Conservation (phyloP, 805 yeast species). For the Wickerhamomyces ciferrii region DNA sequence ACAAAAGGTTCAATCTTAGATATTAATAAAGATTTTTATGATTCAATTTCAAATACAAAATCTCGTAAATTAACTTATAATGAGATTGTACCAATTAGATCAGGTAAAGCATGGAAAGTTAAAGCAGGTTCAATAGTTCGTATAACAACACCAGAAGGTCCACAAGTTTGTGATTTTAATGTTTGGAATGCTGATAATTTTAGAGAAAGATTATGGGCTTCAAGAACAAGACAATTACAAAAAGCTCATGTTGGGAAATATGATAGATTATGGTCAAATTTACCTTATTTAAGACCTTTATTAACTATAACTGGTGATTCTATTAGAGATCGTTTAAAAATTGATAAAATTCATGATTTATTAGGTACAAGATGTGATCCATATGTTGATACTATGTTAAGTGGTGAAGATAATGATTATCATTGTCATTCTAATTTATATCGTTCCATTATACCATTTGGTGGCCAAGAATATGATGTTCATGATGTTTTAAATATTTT, state of each 20-base stretch:
- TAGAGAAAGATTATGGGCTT: constrained; percentile 64
- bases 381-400: constrained; percentile 55
- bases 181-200: constrained; percentile 59
- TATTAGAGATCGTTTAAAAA: constrained; percentile 52
- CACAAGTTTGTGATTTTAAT: constrained; percentile 68
- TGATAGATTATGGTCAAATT: constrained; percentile 60
- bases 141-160: constrained; percentile 60
- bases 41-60: constrained; percentile 35
- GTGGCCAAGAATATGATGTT: constrained; percentile 60
- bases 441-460: constrained; percentile 53
- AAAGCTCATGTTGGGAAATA: constrained; percentile 56
- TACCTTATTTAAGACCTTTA: constrained; percentile 62
- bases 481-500: constrained; percentile 68
- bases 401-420: constrained; percentile 61
- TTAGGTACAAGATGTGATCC: constrained; percentile 70
- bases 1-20: constrained; percentile 47
- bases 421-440: constrained; percentile 65
- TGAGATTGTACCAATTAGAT: constrained; percentile 44
- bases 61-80: constrained; percentile 35
- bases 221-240: constrained; percentile 62
- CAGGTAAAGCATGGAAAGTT: constrained; percentile 60
- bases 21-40: constrained; percentile 44
- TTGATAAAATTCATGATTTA: constrained; percentile 61
- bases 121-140: constrained; percentile 56
- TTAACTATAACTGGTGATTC: constrained; percentile 62